Conservation (phyloP, 176 grass and related monocot genomes). For the Secale cereale region DNA sequence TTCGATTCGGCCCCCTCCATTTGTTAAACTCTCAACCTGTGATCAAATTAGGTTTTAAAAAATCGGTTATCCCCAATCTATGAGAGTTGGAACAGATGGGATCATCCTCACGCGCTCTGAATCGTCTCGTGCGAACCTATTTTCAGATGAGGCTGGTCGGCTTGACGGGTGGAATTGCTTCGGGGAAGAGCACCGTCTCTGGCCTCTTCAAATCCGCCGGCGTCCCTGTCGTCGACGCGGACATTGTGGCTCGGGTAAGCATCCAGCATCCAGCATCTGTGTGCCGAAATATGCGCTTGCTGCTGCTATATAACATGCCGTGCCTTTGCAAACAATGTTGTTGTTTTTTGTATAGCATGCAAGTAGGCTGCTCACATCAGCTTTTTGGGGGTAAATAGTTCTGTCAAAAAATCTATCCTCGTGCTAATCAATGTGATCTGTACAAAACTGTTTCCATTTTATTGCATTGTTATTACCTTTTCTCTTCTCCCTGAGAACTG, state of each 20-base stretch:
- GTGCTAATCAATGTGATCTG: neutral
- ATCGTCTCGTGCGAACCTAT: neutral
- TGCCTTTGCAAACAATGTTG: neutral
- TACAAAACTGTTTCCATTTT: neutral
- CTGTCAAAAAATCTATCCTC: neutral
- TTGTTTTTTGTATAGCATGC: neutral
- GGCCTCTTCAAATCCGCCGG: slow-evolving; percentile 71
- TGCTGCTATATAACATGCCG: neutral
- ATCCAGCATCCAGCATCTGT: neutral
- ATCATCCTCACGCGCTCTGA: neutral
- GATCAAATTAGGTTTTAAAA: neutral
- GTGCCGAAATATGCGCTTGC: neutral
- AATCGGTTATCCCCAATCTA: neutral
- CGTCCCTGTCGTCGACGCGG: slow-evolving; percentile 69
- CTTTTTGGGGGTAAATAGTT: neutral
- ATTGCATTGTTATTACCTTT: neutral
- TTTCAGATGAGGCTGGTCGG: slow-evolving; percentile 77
- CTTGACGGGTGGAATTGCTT: slow-evolving; percentile 71
- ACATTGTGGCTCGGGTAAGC: slow-evolving; percentile 71
- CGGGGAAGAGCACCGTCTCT: slow-evolving; percentile 89
- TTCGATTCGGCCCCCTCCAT: neutral
- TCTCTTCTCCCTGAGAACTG: neutral
- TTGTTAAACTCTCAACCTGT: neutral
- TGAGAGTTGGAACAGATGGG: no score
- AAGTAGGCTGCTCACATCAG: neutral